These are phyloP conservation scores for Mortierella sp. DNA, from an alignment of 371 early-diverging fungal species.

Conservation along the genomic window DNA sequence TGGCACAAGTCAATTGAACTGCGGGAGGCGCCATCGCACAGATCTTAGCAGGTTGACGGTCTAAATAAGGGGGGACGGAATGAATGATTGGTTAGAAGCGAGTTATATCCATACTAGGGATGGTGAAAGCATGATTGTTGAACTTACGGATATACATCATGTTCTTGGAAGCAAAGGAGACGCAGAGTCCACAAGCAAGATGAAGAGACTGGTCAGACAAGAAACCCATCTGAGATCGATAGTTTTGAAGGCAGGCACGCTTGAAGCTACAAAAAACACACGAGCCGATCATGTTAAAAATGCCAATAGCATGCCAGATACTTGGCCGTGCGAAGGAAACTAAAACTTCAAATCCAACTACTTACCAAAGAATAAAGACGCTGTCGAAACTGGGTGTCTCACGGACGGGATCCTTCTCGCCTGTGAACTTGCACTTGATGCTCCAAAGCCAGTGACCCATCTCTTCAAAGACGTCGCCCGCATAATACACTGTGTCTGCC, in stretches of 20 bases:
- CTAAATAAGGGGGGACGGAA: constrained; percentile 8
- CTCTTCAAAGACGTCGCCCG: constrained; percentile 45
- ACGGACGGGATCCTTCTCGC: constrained; percentile 59
- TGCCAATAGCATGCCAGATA: neutral
- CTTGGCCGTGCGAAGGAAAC: neutral
- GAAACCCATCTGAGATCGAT: constrained; percentile 58
- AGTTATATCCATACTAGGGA: neutral
- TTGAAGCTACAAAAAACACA: constrained; percentile 32
- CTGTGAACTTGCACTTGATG: constrained; percentile 49
- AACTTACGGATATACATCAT: constrained; percentile 52
- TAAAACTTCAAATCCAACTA: neutral
- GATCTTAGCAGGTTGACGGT: constrained; percentile 60
- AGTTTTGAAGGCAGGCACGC: constrained; percentile 63
- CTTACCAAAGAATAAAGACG: constrained; percentile 53
- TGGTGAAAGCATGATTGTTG: neutral
- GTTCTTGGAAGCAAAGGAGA: constrained; percentile 52
- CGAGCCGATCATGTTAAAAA: neutral
- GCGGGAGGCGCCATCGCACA: constrained; percentile 59
- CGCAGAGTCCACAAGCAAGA: constrained; percentile 60
- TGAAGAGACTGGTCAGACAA: constrained; percentile 66
- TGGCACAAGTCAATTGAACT: constrained; percentile 44
- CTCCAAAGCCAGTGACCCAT: constrained; percentile 47
- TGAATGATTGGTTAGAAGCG: neutral
- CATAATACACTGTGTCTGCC: constrained; percentile 34
- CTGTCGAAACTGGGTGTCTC: constrained; percentile 53